Base-by-base conservation (phyloP, 225 moss, liverwort and hornwort species). In the Lunularia cruciata region DNA sequence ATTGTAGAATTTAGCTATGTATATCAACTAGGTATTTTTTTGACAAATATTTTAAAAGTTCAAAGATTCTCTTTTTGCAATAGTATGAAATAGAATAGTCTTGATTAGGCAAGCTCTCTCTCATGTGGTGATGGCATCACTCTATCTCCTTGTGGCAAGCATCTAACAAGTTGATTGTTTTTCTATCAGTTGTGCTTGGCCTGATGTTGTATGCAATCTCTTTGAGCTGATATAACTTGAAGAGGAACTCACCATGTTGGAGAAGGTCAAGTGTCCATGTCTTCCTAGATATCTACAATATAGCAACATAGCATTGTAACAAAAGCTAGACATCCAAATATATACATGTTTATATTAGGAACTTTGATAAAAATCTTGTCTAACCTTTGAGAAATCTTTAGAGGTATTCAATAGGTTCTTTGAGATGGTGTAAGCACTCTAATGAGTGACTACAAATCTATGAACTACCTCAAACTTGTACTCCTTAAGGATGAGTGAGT, bases 391-490 rank as follows among this genome's bases (percentile, higher is more conserved):
- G 4, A 5, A 0, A 70, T 70, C 56, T 27, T 54, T 38, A 39
- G 70, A 70, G 12, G 42, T 1, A 1, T 16, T n/a, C n/a, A 4
- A 54, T 23, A 0, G 56, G 57, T 13, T 37, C 57, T 38, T 31
- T 12, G 57, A 70, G 8, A 70, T 54, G 38, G 51, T 57, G 11
- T 57, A 26, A 1, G 52, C 33, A 68, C 19, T 68, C 27, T 68
- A 33, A 53, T 68, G 52, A 32, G 25, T 68, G 8, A 53, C 52
- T 11, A 30, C 31, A 22, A 52, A 7, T 36, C 49, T 7, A 52
- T 68, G 68, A n/a, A 69, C 25, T 37, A 51, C 68, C 16, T 48
- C 47, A 68, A 68, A 68, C 33, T 60, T 36, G 19, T 60, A 60
- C 8, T 60, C n/a, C n/a, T 60, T 33, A 8, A 60, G 33, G n/a